phyloP scores from a whole-genome alignment of 2,329 filamentous ascomycete genomes.

The Penicillium carneum region DNA sequence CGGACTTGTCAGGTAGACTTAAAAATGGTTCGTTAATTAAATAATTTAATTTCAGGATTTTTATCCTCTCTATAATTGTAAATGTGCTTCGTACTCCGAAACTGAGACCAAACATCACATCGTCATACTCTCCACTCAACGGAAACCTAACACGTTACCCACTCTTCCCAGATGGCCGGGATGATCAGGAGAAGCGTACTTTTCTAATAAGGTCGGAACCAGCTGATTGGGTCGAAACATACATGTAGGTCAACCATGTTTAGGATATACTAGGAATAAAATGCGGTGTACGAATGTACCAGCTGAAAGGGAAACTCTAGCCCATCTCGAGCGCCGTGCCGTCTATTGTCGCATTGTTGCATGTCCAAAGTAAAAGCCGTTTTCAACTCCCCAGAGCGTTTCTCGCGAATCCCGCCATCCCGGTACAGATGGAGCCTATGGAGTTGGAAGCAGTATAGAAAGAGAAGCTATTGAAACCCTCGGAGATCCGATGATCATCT shows the following conservation, averaged over 20 bases:
- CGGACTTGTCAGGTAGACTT: neutral
- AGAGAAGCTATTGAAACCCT: constrained; percentile 16
- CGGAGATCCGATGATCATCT: constrained; percentile 26
- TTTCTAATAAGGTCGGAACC: constrained; percentile 12
- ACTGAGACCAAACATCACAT: constrained; percentile 3
- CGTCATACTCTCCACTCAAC: constrained; percentile 15
- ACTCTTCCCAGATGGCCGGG: constrained; percentile 13
- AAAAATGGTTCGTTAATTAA: constrained; percentile 4
- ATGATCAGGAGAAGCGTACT: constrained; percentile 17
- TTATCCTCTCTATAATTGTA: neutral
- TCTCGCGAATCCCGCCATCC: neutral
- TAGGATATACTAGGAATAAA: neutral
- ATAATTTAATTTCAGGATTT: neutral
- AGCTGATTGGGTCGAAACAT: constrained; percentile 14
- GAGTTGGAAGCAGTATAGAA: constrained; percentile 2
- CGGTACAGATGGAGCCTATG: constrained; percentile 10
- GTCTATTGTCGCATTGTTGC: constrained; percentile 13
- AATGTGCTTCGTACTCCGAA: neutral
- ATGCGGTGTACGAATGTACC: constrained; percentile 15
- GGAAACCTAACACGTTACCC: constrained; percentile 16
- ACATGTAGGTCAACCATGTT: neutral
- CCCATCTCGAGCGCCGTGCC: neutral
- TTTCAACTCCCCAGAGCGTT: constrained; percentile 7
- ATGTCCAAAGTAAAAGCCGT: neutral
- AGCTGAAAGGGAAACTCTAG: neutral